Percentiles rank a stretch among this genome's conserved stretches.
Evolutionary conservation across 2,329 filamentous ascomycete genomes (phyloP).

Genomic region (Pyricularia grisea): DNA sequence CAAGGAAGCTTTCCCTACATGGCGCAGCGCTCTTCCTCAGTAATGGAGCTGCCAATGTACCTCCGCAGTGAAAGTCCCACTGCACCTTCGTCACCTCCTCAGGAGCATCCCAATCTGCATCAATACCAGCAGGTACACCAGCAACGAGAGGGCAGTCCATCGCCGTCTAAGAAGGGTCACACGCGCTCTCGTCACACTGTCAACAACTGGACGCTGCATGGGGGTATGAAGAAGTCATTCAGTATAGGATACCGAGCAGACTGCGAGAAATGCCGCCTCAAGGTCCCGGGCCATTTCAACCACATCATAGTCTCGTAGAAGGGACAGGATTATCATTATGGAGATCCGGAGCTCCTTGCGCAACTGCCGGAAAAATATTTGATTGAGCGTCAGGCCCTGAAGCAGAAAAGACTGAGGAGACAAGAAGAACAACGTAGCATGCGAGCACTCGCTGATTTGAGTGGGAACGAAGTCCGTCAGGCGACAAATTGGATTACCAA

Average conservation of each 20-base stretch:
- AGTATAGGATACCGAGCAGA: slow-evolving; percentile 71
- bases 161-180: slow-evolving; percentile 43
- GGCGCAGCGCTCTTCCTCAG: slow-evolving; percentile 23
- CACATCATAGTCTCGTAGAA: slow-evolving; percentile 61
- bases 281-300: slow-evolving; percentile 71
- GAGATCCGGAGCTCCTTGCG: not conserved
- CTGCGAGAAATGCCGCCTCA: slow-evolving; percentile 68
- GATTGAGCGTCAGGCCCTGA: not conserved
- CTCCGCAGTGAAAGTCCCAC: slow-evolving; percentile 1
- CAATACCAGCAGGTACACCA: slow-evolving; percentile 7
- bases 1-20: slow-evolving; percentile 18
- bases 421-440: not conserved
- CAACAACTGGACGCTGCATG: slow-evolving; percentile 51
- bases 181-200: slow-evolving; percentile 49
- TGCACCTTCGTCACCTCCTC: not conserved
- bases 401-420: not conserved
- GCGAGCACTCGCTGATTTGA: not conserved
- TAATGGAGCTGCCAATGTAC: slow-evolving; percentile 15
- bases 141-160: slow-evolving; percentile 24
- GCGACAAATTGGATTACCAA: not conserved
- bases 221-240: slow-evolving; percentile 60
- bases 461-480: not conserved
- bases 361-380: not conserved
- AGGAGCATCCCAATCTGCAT: slow-evolving; percentile 3
- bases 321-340: slow-evolving; percentile 1